phyloP scores from a whole-genome alignment of 108 stramenopile species.

The Fistulifera solaris region DNA sequence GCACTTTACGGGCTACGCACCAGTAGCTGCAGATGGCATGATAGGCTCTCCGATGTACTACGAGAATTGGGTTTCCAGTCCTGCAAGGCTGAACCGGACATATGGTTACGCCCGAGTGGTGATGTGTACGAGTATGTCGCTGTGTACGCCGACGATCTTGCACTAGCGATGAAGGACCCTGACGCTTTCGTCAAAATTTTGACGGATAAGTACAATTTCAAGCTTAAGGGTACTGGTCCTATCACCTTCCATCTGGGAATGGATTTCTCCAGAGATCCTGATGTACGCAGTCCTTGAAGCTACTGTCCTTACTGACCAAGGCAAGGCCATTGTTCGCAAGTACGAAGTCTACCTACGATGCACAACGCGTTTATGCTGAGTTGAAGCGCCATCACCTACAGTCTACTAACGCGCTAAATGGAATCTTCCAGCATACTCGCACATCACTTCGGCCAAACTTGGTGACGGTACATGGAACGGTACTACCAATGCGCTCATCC shows the following conservation, averaged over 20 bases:
- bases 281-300: background rate
- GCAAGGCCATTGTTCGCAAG: slow-evolving; percentile 1
- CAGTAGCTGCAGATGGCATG: slow-evolving; percentile 8
- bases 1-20: slow-evolving; percentile 29
- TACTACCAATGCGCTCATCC: slow-evolving; percentile 1
- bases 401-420: background rate
- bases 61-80: slow-evolving; percentile 20
- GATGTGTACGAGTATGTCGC: slow-evolving; percentile 28
- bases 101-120: slow-evolving; percentile 19
- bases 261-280: slow-evolving; percentile 3
- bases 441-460: slow-evolving; percentile 1
- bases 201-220: slow-evolving; percentile 11
- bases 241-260: slow-evolving; percentile 7
- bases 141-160: slow-evolving; percentile 25
- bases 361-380: slow-evolving; percentile 4
- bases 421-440: slow-evolving; percentile 2
- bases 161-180: slow-evolving; percentile 9
- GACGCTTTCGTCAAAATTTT: slow-evolving; percentile 1
- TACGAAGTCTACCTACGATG: slow-evolving; percentile 9
- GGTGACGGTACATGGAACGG: background rate
- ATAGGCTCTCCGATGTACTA: slow-evolving; percentile 8
- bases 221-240: slow-evolving; percentile 17
- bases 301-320: slow-evolving; percentile 3
- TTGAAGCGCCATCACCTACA: too few relatives aligned
- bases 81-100: slow-evolving; percentile 23